A percentile compares a stretch with the other conserved stretches of the same genome.
Evolutionary conservation across 768 basidiomycete species (phyloP).

Genomic region (Lactarius akahatsu): DNA sequence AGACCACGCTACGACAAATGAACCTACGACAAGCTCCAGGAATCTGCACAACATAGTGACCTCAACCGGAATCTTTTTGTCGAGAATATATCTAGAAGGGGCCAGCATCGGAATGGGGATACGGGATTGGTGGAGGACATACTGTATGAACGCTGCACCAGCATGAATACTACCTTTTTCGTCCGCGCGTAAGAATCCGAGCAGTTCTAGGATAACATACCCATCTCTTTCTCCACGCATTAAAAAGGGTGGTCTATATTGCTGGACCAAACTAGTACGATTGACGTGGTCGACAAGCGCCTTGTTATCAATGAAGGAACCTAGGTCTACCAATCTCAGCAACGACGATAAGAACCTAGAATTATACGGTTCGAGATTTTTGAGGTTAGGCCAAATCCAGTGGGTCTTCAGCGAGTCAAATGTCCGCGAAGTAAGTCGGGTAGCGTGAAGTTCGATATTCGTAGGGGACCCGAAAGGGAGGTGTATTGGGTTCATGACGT

Average conservation of each 20-base stretch:
- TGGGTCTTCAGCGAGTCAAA: conserved; percentile 16
- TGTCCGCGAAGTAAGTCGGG: neutral
- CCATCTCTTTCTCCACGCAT: neutral
- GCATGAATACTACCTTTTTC: neutral
- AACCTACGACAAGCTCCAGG: conserved; percentile 18
- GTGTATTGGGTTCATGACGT: conserved; percentile 19
- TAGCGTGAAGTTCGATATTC: conserved; percentile 2
- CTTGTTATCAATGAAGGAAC: conserved; percentile 20
- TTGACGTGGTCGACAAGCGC: conserved; percentile 16
- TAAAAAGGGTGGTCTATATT: neutral
- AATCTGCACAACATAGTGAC: conserved; percentile 20
- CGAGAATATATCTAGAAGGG: conserved; percentile 16
- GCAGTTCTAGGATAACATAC: conserved; percentile 17
- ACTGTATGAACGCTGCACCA: conserved; percentile 19
- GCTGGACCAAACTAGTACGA: conserved; percentile 8
- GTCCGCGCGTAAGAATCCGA: conserved; percentile 16
- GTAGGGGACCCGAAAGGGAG: conserved; percentile 17
- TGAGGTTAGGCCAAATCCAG: conserved; percentile 23
- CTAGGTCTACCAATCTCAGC: conserved; percentile 25
- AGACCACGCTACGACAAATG: conserved; percentile 17
- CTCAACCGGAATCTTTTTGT: conserved; percentile 14
- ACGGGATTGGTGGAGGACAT: neutral
- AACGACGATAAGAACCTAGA: conserved; percentile 14
- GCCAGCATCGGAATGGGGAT: neutral
- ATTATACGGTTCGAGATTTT: neutral